A percentile compares a stretch with the other conserved stretches of the same genome.
These are phyloP conservation scores for Globisporangium mamillatum DNA, from an alignment of 352 stramenopile genomes.

Conservation along the genomic window DNA sequence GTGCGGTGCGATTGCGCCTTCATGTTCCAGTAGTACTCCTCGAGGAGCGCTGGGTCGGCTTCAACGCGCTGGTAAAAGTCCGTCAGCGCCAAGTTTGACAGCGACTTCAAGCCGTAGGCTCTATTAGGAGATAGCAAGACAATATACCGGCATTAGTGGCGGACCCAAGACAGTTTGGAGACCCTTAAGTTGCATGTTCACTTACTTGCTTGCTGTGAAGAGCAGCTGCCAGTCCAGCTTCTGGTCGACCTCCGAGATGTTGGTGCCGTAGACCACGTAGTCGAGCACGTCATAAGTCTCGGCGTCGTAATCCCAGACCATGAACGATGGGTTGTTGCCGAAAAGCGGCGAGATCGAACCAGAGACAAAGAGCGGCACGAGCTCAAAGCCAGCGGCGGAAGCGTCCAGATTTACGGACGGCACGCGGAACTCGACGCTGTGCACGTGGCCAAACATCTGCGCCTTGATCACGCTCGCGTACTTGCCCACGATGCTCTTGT, in stretches of 20 bases:
- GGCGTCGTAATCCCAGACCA: constrained; percentile 73
- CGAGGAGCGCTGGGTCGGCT: constrained; percentile 48
- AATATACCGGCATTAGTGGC: not conserved
- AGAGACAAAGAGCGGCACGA: constrained; percentile 76
- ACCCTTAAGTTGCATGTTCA: not conserved
- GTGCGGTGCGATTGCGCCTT: constrained; percentile 64
- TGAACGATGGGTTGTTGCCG: constrained; percentile 90
- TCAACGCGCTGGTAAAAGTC: constrained; percentile 48
- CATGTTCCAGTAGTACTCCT: constrained; percentile 83
- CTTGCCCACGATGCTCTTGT: constrained; percentile 67
- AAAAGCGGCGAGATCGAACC: constrained; percentile 89
- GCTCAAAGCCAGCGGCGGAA: constrained; percentile 19
- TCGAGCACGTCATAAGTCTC: constrained; percentile 70
- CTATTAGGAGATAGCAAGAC: not conserved
- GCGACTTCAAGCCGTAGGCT: constrained; percentile 53
- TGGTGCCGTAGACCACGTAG: constrained; percentile 74
- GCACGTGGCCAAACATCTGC: constrained; percentile 91
- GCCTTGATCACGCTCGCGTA: constrained; percentile 72
- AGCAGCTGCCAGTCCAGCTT: constrained; percentile 48
- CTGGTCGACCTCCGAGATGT: constrained; percentile 43
- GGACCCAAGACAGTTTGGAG: not conserved
- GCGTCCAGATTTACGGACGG: constrained; percentile 24
- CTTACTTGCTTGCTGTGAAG: constrained; percentile 43
- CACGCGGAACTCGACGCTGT: constrained; percentile 89
- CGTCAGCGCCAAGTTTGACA: constrained; percentile 41